Evolutionary conservation across 116 monocot genomes (phyloP).

Genomic region (Thalassia testudinum): DNA sequence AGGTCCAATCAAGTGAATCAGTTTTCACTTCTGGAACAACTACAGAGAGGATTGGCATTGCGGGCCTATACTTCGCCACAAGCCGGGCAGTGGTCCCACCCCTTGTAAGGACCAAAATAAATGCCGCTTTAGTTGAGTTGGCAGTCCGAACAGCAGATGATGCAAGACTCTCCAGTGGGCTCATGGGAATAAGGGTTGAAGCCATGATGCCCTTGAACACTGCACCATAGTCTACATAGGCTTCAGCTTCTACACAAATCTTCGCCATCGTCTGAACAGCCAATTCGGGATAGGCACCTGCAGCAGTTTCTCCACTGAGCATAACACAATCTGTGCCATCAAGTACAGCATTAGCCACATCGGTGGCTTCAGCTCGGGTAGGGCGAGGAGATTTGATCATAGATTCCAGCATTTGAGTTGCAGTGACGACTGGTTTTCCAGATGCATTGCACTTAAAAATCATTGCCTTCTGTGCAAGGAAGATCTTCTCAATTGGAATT

Average conservation of each 20-base stretch:
- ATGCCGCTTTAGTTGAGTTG: constrained; percentile 30
- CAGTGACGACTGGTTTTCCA: constrained; percentile 70
- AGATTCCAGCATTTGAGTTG: constrained; percentile 74
- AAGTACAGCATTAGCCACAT: constrained; percentile 60
- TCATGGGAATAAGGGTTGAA: constrained; percentile 36
- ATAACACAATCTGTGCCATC: constrained; percentile 71
- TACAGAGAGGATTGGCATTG: constrained; percentile 40
- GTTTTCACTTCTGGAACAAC: constrained; percentile 52
- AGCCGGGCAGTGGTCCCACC: constrained; percentile 47
- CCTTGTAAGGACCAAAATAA: constrained; percentile 48
- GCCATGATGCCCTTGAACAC: constrained; percentile 36
- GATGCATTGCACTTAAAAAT: constrained; percentile 55
- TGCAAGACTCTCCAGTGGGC: constrained; percentile 62
- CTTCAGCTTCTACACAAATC: constrained; percentile 50
- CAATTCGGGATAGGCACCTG: constrained; percentile 46
- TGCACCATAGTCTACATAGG: constrained; percentile 27
- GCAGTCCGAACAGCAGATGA: constrained; percentile 49
- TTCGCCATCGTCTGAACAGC: constrained; percentile 52
- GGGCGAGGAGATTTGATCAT: constrained; percentile 81
- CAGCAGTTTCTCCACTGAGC: constrained; percentile 58
- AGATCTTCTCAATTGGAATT: constrained; percentile 74
- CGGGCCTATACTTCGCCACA: constrained; percentile 54
- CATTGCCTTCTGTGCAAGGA: constrained; percentile 62
- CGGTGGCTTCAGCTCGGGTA: constrained; percentile 58
- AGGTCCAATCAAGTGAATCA: constrained; percentile 33